These are phyloP conservation scores for Cystobasidiaceae sp. DNA, from an alignment of 1,284 basidiomycete genomes.

Conservation along the genomic window DNA sequence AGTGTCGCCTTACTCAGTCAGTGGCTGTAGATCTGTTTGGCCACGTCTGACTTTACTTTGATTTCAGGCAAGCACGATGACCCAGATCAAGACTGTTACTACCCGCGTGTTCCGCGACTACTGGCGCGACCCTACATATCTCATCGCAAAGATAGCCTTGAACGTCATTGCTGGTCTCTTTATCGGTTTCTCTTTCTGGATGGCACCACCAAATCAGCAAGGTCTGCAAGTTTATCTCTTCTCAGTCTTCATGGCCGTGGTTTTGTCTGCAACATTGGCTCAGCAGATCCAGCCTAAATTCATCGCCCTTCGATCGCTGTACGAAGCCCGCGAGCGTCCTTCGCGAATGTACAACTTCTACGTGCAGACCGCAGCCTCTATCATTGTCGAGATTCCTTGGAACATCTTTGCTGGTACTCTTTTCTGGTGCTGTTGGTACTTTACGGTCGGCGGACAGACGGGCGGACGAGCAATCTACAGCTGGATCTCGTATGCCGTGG, in stretches of 20 bases:
- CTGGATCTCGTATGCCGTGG: constrained; percentile 18
- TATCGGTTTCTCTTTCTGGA: constrained; percentile 61
- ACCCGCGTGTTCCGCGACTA: constrained; percentile 40
- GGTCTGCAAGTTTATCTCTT: constrained; percentile 67
- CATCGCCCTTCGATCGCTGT: constrained; percentile 55
- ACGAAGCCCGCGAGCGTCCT: constrained; percentile 66
- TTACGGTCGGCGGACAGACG: constrained; percentile 55
- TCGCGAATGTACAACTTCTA: constrained; percentile 80
- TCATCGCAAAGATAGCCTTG: constrained; percentile 53
- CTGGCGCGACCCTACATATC: constrained; percentile 46
- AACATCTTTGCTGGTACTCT: constrained; percentile 58
- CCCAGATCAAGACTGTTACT: constrained; percentile 41
- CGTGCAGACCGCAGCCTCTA: constrained; percentile 53
- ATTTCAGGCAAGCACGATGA: no score
- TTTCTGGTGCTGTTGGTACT: constrained; percentile 65
- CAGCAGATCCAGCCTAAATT: constrained; percentile 49
- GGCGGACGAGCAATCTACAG: constrained; percentile 20
- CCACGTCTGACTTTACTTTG: no score
- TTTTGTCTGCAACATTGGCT: constrained; percentile 2
- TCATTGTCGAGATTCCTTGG: constrained; percentile 56
- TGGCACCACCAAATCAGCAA: constrained; percentile 59
- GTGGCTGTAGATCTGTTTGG: no score
- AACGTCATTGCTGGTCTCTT: constrained; percentile 53
- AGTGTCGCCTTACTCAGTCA: no score
- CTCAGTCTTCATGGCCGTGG: constrained; percentile 51